Evolutionary conservation across 768 basidiomycete species (phyloP).

Genomic region (Russula foetens): DNA sequence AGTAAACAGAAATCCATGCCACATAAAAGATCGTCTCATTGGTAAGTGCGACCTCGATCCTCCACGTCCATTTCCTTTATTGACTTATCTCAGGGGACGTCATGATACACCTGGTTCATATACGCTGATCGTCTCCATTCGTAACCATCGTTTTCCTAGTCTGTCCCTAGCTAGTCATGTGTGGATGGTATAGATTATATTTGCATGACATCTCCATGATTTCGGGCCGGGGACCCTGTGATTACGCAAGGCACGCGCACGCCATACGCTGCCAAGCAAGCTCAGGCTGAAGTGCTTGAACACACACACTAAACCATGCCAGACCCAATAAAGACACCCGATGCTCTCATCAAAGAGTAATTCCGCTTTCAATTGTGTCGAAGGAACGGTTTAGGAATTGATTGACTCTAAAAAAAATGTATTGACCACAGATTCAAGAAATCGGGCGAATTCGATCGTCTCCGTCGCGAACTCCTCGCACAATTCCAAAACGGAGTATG

Average conservation of each 20-base stretch:
- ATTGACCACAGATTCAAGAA: conserved; percentile 52
- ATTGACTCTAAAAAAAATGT: background rate
- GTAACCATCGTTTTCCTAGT: conserved; percentile 5
- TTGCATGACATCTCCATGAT: background rate
- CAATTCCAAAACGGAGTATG: conserved; percentile 54
- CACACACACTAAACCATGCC: too few relatives aligned
- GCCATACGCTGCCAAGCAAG: too few relatives aligned
- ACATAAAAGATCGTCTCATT: background rate
- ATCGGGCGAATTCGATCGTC: conserved; percentile 65
- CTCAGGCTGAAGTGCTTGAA: too few relatives aligned
- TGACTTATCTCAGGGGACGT: background rate
- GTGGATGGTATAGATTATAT: conserved; percentile 10
- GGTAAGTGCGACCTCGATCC: background rate
- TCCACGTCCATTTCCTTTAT: background rate
- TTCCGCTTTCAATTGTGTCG: background rate
- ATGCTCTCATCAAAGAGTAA: conserved; percentile 16
- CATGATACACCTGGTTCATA: conserved; percentile 1
- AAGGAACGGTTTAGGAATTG: background rate
- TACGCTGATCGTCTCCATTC: background rate
- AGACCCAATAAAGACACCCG: conserved; percentile 16
- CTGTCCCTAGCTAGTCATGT: conserved; percentile 13
- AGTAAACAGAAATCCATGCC: conserved; percentile 49
- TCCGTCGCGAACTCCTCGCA: conserved; percentile 52
- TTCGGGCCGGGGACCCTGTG: background rate
- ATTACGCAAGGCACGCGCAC: background rate